phyloP scores from a whole-genome alignment of 2,329 filamentous ascomycete species.

The Xylaria sp. region DNA sequence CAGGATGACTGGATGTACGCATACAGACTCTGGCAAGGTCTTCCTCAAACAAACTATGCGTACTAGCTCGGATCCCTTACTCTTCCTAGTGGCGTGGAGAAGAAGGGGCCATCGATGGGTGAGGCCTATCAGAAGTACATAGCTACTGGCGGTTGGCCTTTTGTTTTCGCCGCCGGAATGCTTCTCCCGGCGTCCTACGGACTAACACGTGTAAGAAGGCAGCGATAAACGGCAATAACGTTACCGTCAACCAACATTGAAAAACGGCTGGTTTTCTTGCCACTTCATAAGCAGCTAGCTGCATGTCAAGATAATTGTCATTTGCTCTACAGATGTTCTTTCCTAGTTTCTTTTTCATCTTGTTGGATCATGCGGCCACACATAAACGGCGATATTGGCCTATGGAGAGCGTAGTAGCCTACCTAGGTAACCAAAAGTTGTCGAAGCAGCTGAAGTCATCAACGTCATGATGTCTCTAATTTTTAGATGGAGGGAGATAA shows the following conservation, averaged over 20 bases:
- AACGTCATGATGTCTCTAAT: neutral
- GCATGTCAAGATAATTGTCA: conserved; percentile 9
- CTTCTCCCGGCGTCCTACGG: neutral
- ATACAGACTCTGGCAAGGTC: neutral
- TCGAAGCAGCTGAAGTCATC: neutral
- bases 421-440: neutral
- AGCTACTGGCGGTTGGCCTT: conserved; percentile 9
- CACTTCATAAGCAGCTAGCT: conserved; percentile 13
- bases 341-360: neutral
- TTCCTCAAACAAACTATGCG: neutral
- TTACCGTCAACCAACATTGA: conserved; percentile 12
- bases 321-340: neutral
- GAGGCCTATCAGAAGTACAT: neutral
- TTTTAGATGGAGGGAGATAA: neutral
- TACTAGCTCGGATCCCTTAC: neutral
- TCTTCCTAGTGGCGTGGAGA: neutral
- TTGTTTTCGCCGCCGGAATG: conserved; percentile 15
- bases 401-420: neutral
- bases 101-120: neutral
- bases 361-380: neutral
- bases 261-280: conserved; percentile 2
- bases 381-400: neutral
- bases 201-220: conserved; percentile 2
- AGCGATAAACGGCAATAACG: neutral
- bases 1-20: conserved; percentile 1